Base-by-base conservation (phyloP, 306 rosid genomes). In the Vigna mungo region DNA sequence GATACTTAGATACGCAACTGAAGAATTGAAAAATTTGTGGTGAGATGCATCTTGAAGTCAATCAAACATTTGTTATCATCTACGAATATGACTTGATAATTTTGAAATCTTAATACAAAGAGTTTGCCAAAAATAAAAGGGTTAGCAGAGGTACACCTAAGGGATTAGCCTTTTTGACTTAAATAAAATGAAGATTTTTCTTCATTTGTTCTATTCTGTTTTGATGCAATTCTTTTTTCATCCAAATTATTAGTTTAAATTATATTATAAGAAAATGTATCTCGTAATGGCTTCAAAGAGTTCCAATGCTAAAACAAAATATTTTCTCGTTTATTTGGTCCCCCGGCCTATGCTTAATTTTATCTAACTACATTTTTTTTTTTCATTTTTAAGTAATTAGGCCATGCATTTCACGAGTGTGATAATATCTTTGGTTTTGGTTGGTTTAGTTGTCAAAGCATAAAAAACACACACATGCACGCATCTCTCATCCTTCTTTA, bases 341-440 rank as follows among this genome's bases (percentile, higher is more conserved):
- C 77, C 65, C 65, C 23, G 8, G 1, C 23, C 41, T 0, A 13
- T 3, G 77, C 52, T 39, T 41, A 41, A 37, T 73, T 56, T 37
- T 23, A 56, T 39, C 30, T 23, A 58, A 15, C 9, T n/a, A 14
- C 17, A 11, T 25, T 25, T 25, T 34, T 2, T 0, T 13, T 6
- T 58, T 44, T n/a, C 18, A 43, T 59, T n/a, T 58, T 15, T 25
- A 30, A 61, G 47, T 2, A 27, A 61, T 75, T 75, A 46, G 47
- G n/a, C 16, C 49, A 75, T 62, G 62, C 62, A 47, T 47, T 75
- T 51, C 49, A 44, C 70, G 71, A 75, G 62, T 1, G 25, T n/a
- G 16, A 49, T 30, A 7, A 44, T 9, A 43, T 34, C 37, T 34
- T 4, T 5, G 7, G 37, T 34, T 34, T 34, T 34, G 32, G 32